phyloP scores from a whole-genome alignment of 2,329 filamentous ascomycete species.

The Colletotrichum musicola region DNA sequence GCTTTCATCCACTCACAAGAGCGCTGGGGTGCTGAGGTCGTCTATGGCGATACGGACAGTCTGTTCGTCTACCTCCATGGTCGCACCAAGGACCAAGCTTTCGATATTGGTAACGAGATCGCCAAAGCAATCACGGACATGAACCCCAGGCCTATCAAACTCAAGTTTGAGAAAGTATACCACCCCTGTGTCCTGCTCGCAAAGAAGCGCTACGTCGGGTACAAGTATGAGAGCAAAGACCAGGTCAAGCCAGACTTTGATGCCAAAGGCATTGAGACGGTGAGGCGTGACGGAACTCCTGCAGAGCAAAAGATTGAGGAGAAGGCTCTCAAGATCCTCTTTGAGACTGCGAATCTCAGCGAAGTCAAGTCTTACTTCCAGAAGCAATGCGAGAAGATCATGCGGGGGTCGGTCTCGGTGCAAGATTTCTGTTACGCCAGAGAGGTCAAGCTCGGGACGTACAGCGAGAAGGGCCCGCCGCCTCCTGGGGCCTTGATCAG shows the following conservation, averaged over 20 bases:
- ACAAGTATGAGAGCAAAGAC: constrained; percentile 87
- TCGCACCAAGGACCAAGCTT: constrained; percentile 87
- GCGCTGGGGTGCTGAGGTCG: constrained; percentile 93
- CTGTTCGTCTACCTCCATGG: constrained; percentile 92
- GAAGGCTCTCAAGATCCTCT: constrained; percentile 87
- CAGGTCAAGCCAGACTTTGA: constrained; percentile 91
- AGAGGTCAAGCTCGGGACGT: constrained; percentile 91
- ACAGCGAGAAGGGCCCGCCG: constrained; percentile 82
- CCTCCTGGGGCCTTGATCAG: constrained; percentile 92
- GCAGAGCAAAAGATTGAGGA: constrained; percentile 98
- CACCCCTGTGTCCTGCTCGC: constrained; percentile 93
- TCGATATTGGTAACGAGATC: constrained; percentile 93
- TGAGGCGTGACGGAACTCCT: constrained; percentile 92
- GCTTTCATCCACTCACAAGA: constrained; percentile 90
- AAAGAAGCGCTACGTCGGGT: constrained; percentile 98
- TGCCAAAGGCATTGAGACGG: constrained; percentile 97
- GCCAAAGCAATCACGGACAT: constrained; percentile 86
- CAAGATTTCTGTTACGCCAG: constrained; percentile 97
- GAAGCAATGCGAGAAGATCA: constrained; percentile 89
- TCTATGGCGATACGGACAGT: constrained; percentile 98
- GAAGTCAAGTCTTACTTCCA: constrained; percentile 93
- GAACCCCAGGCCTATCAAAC: constrained; percentile 92
- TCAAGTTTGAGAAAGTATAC: constrained; percentile 99
- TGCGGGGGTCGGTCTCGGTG: constrained; percentile 87
- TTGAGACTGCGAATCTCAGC: constrained; percentile 89